Evolutionary conservation across 768 basidiomycete species (phyloP), one percentile per base, ranked within the genome.

Genomic region (Cyclocybe aegerita): DNA sequence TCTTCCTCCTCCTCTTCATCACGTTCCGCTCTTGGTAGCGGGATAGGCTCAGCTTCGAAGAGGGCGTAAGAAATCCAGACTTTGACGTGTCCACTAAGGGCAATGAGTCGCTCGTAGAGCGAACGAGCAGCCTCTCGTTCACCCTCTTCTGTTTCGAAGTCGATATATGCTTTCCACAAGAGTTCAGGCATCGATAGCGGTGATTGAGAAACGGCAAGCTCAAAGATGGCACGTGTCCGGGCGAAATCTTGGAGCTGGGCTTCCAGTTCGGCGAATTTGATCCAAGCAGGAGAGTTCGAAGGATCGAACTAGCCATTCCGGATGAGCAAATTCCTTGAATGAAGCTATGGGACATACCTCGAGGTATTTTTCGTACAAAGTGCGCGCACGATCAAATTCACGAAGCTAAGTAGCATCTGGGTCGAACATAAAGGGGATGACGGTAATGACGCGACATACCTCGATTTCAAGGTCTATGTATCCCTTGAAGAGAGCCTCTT

Each of bases 21-120:
- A 36, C 88, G 76, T 59, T 78, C 71, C 4, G 79, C 82, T 15
- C 86, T 73, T 8, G 81, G 79, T 4, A 86, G 59, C 4, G 84
- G 84, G 39, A 90, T 86, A 5, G 82, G 73, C 59, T 88, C 87
- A 4, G 84, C 88, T 69, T 98, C 96, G 60, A 98, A 97, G 58
- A 88, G 78, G 0, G 96, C 96, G 67, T 88, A 98, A 46, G 93
- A 86, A 48, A 97, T 91, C 93, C 94, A 98, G 14, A 96, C 93
- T 70, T 98, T 98, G 70, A 93, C 89, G 64, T 98, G 95, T 3
- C 91, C 91, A 56, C 93, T 96, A 43, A 89, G 75, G 31, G 81
- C 71, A 42, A 97, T 77, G 14, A 98, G 79, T 14, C 94, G 82
- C 70, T 98, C 95, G 65, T 97, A 98, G 36, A 98, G 65, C 5